Percentiles rank a stretch among this genome's conserved stretches.
Evolutionary conservation across 2,329 filamentous ascomycete species (phyloP).

Genomic region (Cladosporium halotolerans): DNA sequence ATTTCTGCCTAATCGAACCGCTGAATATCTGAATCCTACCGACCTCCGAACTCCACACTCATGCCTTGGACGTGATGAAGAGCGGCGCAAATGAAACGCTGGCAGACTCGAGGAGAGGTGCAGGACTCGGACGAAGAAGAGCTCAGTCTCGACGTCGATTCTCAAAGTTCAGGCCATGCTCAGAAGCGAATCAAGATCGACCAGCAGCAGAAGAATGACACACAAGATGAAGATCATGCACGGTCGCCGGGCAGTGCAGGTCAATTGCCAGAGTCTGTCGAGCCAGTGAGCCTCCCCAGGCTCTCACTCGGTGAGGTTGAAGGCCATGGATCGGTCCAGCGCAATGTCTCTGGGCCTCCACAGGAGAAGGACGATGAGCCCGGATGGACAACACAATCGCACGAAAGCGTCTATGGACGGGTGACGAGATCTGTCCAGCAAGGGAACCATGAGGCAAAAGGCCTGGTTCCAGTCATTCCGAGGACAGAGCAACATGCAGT

Average conservation of each 20-base stretch:
- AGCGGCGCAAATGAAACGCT: conserved; percentile 40
- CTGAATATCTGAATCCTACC: no score
- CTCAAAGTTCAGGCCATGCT: conserved; percentile 11
- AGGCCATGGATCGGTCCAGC: no score
- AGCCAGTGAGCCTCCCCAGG: no score
- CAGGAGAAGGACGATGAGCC: conserved; percentile 7
- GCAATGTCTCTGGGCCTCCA: background rate
- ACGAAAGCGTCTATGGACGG: background rate
- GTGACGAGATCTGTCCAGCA: background rate
- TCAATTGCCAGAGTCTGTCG: no score
- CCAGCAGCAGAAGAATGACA: background rate
- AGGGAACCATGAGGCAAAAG: background rate
- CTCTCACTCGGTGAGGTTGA: no score
- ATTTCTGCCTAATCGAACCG: no score
- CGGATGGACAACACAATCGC: background rate
- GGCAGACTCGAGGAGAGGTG: conserved; percentile 45
- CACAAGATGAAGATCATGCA: background rate
- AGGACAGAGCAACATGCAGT: background rate
- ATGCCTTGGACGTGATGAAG: conserved; percentile 18
- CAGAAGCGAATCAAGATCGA: conserved; percentile 16
- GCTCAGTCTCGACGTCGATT: conserved; percentile 15
- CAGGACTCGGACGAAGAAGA: conserved; percentile 48
- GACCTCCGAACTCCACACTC: background rate
- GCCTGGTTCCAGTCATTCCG: background rate
- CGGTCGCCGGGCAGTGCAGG: no score